A percentile compares a stretch with the other conserved stretches of the same genome.
Conservation (phyloP, 2,329 filamentous ascomycete genomes). For the Diplocarpon rosae region DNA sequence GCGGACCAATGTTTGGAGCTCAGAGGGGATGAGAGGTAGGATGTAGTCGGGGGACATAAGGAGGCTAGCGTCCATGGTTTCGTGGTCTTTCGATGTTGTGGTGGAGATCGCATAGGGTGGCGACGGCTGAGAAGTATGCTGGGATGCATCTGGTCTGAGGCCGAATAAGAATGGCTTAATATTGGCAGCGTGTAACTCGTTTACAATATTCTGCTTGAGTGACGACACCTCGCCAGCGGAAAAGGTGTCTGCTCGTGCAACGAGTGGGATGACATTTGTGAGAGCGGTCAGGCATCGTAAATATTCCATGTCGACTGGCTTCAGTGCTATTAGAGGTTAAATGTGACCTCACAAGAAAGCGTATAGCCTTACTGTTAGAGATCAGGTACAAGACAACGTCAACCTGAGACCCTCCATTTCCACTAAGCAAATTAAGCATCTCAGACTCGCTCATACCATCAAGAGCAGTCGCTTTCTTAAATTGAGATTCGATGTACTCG, state of each 20-base stretch:
- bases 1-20: slow-evolving; percentile 58
- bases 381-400: slow-evolving; percentile 81
- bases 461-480: slow-evolving; percentile 52
- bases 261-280: slow-evolving; percentile 76
- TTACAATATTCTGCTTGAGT: slow-evolving; percentile 48
- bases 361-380: slow-evolving; percentile 47
- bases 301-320: slow-evolving; percentile 57
- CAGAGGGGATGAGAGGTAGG: slow-evolving; percentile 66
- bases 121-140: slow-evolving; percentile 20
- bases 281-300: slow-evolving; percentile 58
- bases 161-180: slow-evolving; percentile 58
- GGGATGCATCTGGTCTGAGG: slow-evolving; percentile 16
- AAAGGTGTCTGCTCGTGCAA: slow-evolving; percentile 67
- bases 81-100: slow-evolving; percentile 57
- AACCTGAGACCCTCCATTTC: slow-evolving; percentile 71
- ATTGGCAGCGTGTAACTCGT: slow-evolving; percentile 43
- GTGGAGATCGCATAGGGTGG: slow-evolving; percentile 70
- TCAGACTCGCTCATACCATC: slow-evolving; percentile 59
- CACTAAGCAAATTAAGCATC: slow-evolving; percentile 65
- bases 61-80: slow-evolving; percentile 84
- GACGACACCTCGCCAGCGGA: slow-evolving; percentile 42
- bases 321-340: slow-evolving; percentile 36
- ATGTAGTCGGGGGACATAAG: slow-evolving; percentile 90
- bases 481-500: slow-evolving; percentile 61
- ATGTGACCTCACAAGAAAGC: background rate